These are phyloP conservation scores for Candida chauliodis DNA, from an alignment of 805 yeast species.

Conservation along the genomic window DNA sequence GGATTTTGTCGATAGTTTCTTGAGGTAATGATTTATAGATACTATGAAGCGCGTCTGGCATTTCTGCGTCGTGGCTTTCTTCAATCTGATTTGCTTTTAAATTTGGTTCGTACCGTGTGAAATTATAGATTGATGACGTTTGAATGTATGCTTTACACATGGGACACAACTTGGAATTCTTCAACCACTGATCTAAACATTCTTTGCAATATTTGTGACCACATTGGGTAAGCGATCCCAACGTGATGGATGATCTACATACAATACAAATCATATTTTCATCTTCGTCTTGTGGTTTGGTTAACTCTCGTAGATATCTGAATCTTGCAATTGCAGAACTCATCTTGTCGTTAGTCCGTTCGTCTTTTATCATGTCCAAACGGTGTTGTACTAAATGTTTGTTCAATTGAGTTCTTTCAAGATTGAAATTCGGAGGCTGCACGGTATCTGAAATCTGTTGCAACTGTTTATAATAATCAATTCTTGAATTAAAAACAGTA, in stretches of 20 bases:
- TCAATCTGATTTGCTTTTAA: conserved; percentile 46
- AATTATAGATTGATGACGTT: conserved; percentile 58
- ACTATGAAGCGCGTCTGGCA: conserved; percentile 23
- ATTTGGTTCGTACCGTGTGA: conserved; percentile 56
- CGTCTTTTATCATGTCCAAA: neutral
- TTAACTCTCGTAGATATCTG: conserved; percentile 29
- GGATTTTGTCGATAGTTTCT: conserved; percentile 42
- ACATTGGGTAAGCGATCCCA: conserved; percentile 83
- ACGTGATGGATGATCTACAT: conserved; percentile 64
- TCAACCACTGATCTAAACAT: conserved; percentile 76
- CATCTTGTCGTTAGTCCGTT: conserved; percentile 10
- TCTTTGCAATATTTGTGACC: conserved; percentile 89
- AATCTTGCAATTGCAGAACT: conserved; percentile 33
- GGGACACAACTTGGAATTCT: conserved; percentile 62
- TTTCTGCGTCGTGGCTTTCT: conserved; percentile 2
- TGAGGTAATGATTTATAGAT: conserved; percentile 46
- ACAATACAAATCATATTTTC: conserved; percentile 64
- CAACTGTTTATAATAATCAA: conserved; percentile 77
- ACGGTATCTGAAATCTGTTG: conserved; percentile 87
- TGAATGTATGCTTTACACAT: conserved; percentile 63
- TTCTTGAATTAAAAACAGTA: conserved; percentile 70
- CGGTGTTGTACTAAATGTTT: neutral
- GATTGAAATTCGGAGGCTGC: conserved; percentile 28
- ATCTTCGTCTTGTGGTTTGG: conserved; percentile 9
- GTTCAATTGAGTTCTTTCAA: conserved; percentile 16